Evolutionary conservation across 2,329 filamentous ascomycete species (phyloP).

Genomic region (Orbilia blumenaviensis): DNA sequence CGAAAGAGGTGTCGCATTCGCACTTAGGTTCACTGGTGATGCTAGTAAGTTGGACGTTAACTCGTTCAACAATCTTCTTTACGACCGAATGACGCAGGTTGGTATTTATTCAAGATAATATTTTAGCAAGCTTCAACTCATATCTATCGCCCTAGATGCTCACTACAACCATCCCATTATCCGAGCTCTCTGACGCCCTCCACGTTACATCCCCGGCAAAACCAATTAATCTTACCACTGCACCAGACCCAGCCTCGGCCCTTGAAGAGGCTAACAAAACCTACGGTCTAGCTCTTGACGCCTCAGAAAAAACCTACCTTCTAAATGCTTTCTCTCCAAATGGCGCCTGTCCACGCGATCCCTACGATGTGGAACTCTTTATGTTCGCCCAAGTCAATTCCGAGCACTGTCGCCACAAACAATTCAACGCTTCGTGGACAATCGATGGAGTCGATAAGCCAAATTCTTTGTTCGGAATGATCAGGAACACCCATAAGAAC

Average conservation of each 20-base stretch:
- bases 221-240: constrained; percentile 77
- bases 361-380: constrained; percentile 93
- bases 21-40: constrained; percentile 69
- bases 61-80: constrained; percentile 74
- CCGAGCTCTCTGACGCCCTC: constrained; percentile 55
- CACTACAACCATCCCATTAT: constrained; percentile 39
- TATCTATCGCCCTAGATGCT: constrained; percentile 20
- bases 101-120: not conserved
- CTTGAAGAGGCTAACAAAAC: constrained; percentile 84
- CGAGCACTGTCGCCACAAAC: constrained; percentile 85
- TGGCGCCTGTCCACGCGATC: constrained; percentile 68
- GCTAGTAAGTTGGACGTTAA: constrained; percentile 63
- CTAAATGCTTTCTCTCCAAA: constrained; percentile 80
- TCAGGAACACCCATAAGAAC: constrained; percentile 87
- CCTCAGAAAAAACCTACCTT: constrained; percentile 89
- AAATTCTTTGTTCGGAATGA: constrained; percentile 91
- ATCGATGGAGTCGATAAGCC: constrained; percentile 85
- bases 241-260: constrained; percentile 73
- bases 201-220: constrained; percentile 76
- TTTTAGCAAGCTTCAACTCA: not conserved
- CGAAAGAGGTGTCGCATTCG: constrained; percentile 84
- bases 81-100: constrained; percentile 86
- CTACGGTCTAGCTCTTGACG: constrained; percentile 85
- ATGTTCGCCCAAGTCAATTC: constrained; percentile 99
- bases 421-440: constrained; percentile 96